Base-by-base conservation (phyloP, 352 stramenopile species). In the Elongisporangium anandrum region DNA sequence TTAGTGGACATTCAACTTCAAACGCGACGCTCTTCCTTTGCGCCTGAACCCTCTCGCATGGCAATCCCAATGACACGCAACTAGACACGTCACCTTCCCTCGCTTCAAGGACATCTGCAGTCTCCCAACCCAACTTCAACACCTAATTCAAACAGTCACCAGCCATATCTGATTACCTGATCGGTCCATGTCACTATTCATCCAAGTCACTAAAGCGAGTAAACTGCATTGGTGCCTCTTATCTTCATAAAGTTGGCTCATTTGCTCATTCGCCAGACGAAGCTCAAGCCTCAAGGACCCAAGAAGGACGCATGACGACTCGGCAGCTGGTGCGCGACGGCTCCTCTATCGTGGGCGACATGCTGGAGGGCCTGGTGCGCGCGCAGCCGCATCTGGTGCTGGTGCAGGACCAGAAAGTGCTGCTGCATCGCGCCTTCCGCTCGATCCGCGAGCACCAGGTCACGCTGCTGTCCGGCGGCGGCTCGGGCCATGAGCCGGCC, bases 401-500 rank as follows among this genome's bases (percentile, higher is more conserved):
- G 24, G 73, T 92, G 23, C 61, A 48, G 12, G 64, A 70, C 9
- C 66, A 93, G 63, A 77, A 80, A 38, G 80, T 92, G 52, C 60
- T 95, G 57, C 62, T 95, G 61, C 81, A 93, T 59, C 78, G 79
- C 60, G 73, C 92, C 63, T 95, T 79, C 65, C 60, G 68, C 39
- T 57, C 61, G 26, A 85, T 93, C 54, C 72, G 79, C 50, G 66
- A 84, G 60, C 72, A 70, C 13, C 83, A 93, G 64, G 85, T 93
- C 58, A 88, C 82, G 63, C 68, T 95, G 51, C 55, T 95, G 52
- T 92, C 83, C 15, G 85, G 85, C 24, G 85, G 85, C 16, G 82
- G 82, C 50, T 89, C 73, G 48, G 85, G 85, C 50, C 97, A 99
- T 73, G 97, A 99, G 79, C 97, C 97, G 2, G 85, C 89, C 41